phyloP scores from a whole-genome alignment of 2,329 filamentous ascomycete species.

The Neurospora sp. region DNA sequence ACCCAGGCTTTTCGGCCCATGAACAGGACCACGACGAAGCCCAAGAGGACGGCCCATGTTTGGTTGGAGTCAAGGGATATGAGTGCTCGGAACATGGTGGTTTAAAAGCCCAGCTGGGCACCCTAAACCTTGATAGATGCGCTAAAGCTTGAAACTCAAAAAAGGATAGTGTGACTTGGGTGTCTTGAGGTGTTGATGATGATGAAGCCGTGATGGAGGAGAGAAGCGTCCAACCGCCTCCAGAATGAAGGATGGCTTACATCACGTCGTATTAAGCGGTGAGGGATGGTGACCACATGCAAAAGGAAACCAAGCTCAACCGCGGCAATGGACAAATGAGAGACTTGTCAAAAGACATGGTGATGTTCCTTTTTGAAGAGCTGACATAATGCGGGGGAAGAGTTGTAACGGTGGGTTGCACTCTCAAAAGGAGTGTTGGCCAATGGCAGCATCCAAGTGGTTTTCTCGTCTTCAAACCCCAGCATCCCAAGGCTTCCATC shows the following conservation, averaged over 20 bases:
- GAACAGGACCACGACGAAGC: conserved; percentile 11
- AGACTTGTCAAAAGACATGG: background rate
- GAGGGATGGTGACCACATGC: background rate
- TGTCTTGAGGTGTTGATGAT: background rate
- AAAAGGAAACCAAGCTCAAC: background rate
- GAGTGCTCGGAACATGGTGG: conserved; percentile 8
- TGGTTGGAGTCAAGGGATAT: conserved; percentile 2
- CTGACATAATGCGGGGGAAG: background rate
- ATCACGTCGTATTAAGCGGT: background rate
- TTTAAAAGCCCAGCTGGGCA: background rate
- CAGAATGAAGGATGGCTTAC: background rate
- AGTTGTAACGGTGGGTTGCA: background rate
- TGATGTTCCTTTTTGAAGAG: background rate
- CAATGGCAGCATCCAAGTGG: background rate
- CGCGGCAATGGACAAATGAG: background rate
- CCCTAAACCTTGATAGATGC: background rate
- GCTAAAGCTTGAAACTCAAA: background rate
- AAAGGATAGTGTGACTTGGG: background rate
- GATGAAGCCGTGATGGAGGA: background rate
- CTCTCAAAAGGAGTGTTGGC: background rate
- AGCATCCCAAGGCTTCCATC: background rate
- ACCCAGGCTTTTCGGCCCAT: conserved; percentile 15
- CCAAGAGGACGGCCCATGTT: conserved; percentile 4
- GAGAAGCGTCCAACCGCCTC: background rate
- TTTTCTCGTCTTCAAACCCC: background rate